These are phyloP conservation scores for Trichoderma oligosporum DNA, from an alignment of 2,329 filamentous ascomycete genomes.

Conservation along the genomic window DNA sequence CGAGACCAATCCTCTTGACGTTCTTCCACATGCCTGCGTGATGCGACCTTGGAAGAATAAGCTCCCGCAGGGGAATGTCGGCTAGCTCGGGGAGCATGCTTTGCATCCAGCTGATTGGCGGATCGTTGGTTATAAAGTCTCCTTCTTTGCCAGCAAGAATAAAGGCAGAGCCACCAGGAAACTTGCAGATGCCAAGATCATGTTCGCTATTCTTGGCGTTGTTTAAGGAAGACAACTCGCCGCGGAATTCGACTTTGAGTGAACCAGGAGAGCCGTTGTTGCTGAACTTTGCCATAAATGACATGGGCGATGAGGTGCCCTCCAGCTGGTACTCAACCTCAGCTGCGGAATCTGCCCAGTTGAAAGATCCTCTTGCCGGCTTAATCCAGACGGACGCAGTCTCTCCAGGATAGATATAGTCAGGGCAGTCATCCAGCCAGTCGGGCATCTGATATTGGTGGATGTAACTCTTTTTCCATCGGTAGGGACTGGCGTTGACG, in stretches of 20 bases:
- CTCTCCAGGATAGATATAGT: slow-evolving; percentile 29
- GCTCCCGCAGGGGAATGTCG: slow-evolving; percentile 28
- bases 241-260: slow-evolving; percentile 24
- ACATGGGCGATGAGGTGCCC: slow-evolving; percentile 28
- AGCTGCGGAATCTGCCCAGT: slow-evolving; percentile 25
- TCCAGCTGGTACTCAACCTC: slow-evolving; percentile 31
- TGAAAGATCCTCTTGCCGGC: neutral
- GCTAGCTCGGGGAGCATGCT: slow-evolving; percentile 27
- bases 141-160: slow-evolving; percentile 32
- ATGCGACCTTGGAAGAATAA: slow-evolving; percentile 33
- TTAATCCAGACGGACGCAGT: slow-evolving; percentile 17
- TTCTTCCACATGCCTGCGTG: slow-evolving; percentile 30
- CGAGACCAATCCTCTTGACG: slow-evolving; percentile 13
- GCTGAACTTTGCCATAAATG: slow-evolving; percentile 28
- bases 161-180: slow-evolving; percentile 27
- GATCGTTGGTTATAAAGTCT: slow-evolving; percentile 29
- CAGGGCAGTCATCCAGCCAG: slow-evolving; percentile 26
- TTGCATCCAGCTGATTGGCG: slow-evolving; percentile 32
- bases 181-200: slow-evolving; percentile 21
- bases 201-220: slow-evolving; percentile 17
- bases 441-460: slow-evolving; percentile 23
- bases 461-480: slow-evolving; percentile 26
- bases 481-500: slow-evolving; percentile 35
- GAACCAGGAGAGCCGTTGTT: neutral
- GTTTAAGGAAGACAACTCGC: slow-evolving; percentile 26